Evolutionary conservation across 768 basidiomycete genomes (phyloP), one percentile per base, ranked within the genome.

Genomic region (Termitomyces sp.): DNA sequence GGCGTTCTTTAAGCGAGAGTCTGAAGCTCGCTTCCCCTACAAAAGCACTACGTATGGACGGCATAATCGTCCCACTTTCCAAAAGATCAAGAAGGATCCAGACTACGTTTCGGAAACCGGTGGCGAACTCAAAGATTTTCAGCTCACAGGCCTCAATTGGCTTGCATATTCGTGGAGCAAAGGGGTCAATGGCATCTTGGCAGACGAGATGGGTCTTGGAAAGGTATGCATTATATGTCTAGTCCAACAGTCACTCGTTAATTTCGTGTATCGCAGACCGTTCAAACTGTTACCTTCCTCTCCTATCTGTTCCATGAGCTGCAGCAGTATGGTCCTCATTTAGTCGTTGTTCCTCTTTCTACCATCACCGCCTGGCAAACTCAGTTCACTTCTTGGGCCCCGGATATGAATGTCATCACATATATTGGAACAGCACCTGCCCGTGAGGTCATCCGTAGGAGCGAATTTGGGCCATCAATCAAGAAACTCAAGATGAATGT

Each of bases 181-280:
- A 63, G 91, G 91, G 9, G 89, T 96, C 64, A 98, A 98, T 67
- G 97, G 97, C 19, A 97, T 99, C 57, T 75, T 99, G 35, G 97
- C 97, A 0, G 97, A 99, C 66, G 97, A 99, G 80, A 99, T 98
- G 97, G 97, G 97, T 69, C 88, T 99, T 25, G 97, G 97, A 53
- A 99, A 99, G 84, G 82, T 89, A 60, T 45, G 63, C 35, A 58
- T 61, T 10, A 17, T 57, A 39, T 32, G 27, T 46, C 23, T 21
- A n/a, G 35, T 47, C 21, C 54, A 45, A 53, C 5, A 16, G 25
- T 12, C 2, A 16, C 35, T 45, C 45, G n/a, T 56, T 61, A 23
- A 44, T 61, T 56, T 19, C 57, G 11, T 16, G 59, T 40, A 41
- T 37, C 27, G 2, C 59, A 93, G 89, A 93, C 91, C 19, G 95